phyloP scores from a whole-genome alignment of 371 early-diverging fungal species.

The Lichtheimia ornata region DNA sequence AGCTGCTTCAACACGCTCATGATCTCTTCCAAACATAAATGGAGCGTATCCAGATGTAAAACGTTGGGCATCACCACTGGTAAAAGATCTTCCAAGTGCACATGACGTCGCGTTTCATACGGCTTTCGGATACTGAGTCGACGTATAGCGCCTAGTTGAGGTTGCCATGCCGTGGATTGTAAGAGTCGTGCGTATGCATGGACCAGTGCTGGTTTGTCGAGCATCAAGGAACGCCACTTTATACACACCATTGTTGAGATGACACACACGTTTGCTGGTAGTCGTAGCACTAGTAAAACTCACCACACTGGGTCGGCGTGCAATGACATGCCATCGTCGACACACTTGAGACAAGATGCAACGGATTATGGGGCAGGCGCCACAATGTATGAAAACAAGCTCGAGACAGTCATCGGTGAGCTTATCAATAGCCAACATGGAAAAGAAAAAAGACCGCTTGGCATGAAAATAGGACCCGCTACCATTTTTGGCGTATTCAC shows the following conservation, averaged over 20 bases:
- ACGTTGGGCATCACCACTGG: not conserved
- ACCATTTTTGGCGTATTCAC: no score
- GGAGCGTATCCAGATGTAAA: not conserved
- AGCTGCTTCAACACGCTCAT: not conserved
- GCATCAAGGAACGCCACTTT: slow-evolving; percentile 11
- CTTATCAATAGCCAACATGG: not conserved
- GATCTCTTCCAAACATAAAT: slow-evolving; percentile 6
- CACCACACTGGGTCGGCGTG: slow-evolving; percentile 12
- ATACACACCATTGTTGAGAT: not conserved
- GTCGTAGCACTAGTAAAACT: not conserved
- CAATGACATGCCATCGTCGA: slow-evolving; percentile 12
- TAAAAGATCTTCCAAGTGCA: not conserved
- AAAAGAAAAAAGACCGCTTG: not conserved
- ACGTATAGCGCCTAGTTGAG: not conserved
- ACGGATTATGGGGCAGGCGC: slow-evolving; percentile 10
- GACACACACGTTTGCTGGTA: not conserved
- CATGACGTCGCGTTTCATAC: slow-evolving; percentile 1
- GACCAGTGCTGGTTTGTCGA: slow-evolving; percentile 12
- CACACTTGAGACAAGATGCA: slow-evolving; percentile 13
- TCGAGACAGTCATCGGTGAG: slow-evolving; percentile 10
- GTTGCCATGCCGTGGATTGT: not conserved
- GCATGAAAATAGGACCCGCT: no score
- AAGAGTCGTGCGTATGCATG: slow-evolving; percentile 2
- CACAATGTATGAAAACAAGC: slow-evolving; percentile 9
- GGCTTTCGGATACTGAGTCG: slow-evolving; percentile 2